Evolutionary conservation across 352 stramenopile species (phyloP).

Genomic region (Heterotrichella gracilis): DNA sequence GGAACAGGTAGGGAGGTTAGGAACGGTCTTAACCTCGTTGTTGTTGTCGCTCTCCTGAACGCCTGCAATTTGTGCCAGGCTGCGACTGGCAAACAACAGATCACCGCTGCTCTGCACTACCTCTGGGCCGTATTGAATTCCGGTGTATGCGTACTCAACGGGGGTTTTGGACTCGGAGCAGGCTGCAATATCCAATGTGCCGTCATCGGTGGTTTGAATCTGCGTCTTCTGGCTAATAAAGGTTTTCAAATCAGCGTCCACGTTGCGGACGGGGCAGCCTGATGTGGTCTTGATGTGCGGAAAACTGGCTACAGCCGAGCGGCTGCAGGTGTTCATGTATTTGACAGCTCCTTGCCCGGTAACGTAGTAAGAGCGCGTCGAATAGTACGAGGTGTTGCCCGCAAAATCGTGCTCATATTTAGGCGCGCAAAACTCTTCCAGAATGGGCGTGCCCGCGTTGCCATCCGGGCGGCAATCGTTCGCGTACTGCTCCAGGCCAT

Average conservation of each 20-base stretch:
- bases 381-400: background rate
- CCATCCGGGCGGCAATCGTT: background rate
- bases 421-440: background rate
- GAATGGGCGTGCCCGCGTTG: background rate
- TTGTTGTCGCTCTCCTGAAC: background rate
- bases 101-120: background rate
- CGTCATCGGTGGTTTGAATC: background rate
- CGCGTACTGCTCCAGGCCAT: background rate
- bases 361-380: background rate
- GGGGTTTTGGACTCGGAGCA: background rate
- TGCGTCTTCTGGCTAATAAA: constrained; percentile 4
- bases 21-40: background rate
- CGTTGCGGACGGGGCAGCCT: background rate
- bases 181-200: background rate
- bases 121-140: background rate
- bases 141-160: background rate
- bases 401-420: constrained; percentile 7
- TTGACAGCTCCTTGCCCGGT: background rate
- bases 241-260: constrained; percentile 1
- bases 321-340: background rate
- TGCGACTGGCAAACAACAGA: background rate
- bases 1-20: background rate
- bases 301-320: background rate
- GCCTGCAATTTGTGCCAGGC: background rate
- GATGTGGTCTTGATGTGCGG: background rate